phyloP scores from a whole-genome alignment of 2,329 filamentous ascomycete species.

The Microsporum canis region DNA sequence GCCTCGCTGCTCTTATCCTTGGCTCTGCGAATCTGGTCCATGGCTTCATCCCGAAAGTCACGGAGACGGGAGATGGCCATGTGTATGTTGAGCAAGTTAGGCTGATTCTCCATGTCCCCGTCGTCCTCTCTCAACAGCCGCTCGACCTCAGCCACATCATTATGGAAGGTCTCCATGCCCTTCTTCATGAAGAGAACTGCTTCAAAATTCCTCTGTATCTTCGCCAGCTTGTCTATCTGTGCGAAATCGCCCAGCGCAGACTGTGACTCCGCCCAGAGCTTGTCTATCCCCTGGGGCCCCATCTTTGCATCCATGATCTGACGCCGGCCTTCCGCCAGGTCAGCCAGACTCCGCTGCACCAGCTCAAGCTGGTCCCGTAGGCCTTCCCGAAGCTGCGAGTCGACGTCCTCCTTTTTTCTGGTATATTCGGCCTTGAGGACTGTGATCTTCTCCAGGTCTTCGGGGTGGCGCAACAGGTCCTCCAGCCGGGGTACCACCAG shows the following conservation, averaged over 20 bases:
- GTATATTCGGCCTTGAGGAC: conserved; percentile 83
- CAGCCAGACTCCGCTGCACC: conserved; percentile 84
- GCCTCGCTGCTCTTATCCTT: conserved; percentile 62
- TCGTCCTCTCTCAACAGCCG: conserved; percentile 72
- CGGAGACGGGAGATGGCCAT: conserved; percentile 84
- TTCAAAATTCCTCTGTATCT: conserved; percentile 77
- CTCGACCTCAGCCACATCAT: conserved; percentile 64
- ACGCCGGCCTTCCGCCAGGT: conserved; percentile 79
- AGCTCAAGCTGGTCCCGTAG: conserved; percentile 87
- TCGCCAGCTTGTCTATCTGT: conserved; percentile 52
- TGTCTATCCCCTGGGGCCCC: conserved; percentile 97
- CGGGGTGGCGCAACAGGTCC: conserved; percentile 85
- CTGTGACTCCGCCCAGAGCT: conserved; percentile 91
- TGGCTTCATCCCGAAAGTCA: conserved; percentile 90
- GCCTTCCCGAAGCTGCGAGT: conserved; percentile 77
- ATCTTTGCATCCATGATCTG: conserved; percentile 89
- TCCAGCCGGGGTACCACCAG: conserved; percentile 63
- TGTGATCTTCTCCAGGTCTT: conserved; percentile 93
- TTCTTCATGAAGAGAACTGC: conserved; percentile 87
- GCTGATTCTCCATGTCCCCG: conserved; percentile 75
- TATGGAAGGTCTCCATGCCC: conserved; percentile 78
- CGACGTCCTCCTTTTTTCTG: conserved; percentile 85
- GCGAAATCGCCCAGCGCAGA: conserved; percentile 97
- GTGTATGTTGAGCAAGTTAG: conserved; percentile 78
- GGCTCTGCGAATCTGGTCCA: conserved; percentile 82